Conservation (phyloP, 805 yeast genomes). For the Yamadazyma paraphyllophila region DNA sequence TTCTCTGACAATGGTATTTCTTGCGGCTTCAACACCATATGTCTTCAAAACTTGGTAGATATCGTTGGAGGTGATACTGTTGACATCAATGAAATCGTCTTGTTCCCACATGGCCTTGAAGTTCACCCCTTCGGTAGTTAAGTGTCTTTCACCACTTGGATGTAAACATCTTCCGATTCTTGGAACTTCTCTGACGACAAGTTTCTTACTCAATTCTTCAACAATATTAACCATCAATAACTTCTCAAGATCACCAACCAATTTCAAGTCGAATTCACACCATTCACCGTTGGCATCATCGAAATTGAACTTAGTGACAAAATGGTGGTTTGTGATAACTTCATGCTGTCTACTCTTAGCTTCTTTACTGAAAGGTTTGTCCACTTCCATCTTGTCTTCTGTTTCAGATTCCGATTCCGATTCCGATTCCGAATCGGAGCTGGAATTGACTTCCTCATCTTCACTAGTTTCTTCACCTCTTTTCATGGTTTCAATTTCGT, state of each 20-base stretch:
- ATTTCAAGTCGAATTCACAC: constrained; percentile 87
- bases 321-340: constrained; percentile 68
- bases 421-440: constrained; percentile 30
- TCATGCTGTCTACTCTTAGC: constrained; percentile 87
- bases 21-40: constrained; percentile 98
- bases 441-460: constrained; percentile 53
- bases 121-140: constrained; percentile 97
- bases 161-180: constrained; percentile 90
- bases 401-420: constrained; percentile 22
- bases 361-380: constrained; percentile 35
- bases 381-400: constrained; percentile 35
- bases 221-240: constrained; percentile 95
- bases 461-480: constrained; percentile 76
- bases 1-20: constrained; percentile 95
- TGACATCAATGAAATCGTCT: constrained; percentile 86
- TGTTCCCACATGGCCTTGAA: constrained; percentile 98
- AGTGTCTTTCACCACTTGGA: constrained; percentile 74
- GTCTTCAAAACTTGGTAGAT: constrained; percentile 84
- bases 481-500: constrained; percentile 86
- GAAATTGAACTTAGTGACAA: constrained; percentile 78
- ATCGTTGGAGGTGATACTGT: constrained; percentile 88
- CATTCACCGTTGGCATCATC: constrained; percentile 87
- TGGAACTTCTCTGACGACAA: constrained; percentile 91
- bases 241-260: constrained; percentile 79
- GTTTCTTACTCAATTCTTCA: constrained; percentile 84